Base-by-base conservation (phyloP, 805 yeast genomes). In the Grigorovia transvaalensis region DNA sequence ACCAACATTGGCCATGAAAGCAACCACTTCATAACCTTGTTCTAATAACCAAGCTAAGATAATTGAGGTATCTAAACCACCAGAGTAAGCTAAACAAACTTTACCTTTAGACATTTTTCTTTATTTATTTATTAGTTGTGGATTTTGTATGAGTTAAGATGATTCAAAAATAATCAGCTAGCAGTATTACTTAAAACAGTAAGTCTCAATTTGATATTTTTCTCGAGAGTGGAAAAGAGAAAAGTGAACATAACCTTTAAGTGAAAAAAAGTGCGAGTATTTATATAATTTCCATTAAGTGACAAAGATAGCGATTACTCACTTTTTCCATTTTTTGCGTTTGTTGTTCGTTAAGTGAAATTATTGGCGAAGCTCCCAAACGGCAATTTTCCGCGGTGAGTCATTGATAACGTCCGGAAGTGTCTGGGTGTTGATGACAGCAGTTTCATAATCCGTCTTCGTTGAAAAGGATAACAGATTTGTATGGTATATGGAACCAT, bases 11-110 rank as follows among this genome's bases (percentile, higher is more conserved):
- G 99, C 99, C 84, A 93, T 81, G 77, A 93, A 93, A 52, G 97
- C 97, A 67, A 93, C 84, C 54, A 93, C 99, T 74, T 93, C 99
- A 73, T 91, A 93, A 57, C 97, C 99, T 75, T 93, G 81, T 72
- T 93, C 99, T 59, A 93, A 79, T 71, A 93, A 81, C 99, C 99
- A 93, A 47, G 99, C 99, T 60, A 93, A 82, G 65, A 93, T 93
- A 56, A 93, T 86, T 29, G 97, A 90, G 78, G 99, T 93, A 70
- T 93, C 99, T 65, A 93, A 80, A 76, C 99, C 99, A 65, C 99
- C 99, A 49, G 98, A 93, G 77, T 93, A 93, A 52, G 99, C 99
- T 71, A 93, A 81, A 80, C 99, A 93, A 71, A 93, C 99, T 76
- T 91, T 91, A 69, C 99, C 99, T 74, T 93, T 91, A 49, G 96